phyloP scores from a whole-genome alignment of 495 filamentous ascomycete species.

The Penicillium taxi region DNA sequence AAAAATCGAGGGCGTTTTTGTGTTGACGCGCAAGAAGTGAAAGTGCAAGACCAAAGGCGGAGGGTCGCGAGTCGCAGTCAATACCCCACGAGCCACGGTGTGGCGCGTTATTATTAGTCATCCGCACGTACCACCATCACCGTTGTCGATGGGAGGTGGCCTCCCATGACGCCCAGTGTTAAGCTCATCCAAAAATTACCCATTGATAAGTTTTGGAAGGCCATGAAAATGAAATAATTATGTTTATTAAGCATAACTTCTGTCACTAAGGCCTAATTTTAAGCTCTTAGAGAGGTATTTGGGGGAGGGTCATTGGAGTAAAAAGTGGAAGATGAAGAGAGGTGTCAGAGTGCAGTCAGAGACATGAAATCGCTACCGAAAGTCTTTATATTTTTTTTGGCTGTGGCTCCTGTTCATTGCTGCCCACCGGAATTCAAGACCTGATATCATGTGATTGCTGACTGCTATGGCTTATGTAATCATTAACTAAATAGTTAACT shows the following conservation, averaged over 20 bases:
- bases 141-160: neutral
- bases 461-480: too few relatives aligned
- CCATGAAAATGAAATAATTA: conserved; percentile 3
- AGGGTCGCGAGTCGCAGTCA: conserved; percentile 16
- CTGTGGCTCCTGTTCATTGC: conserved; percentile 29
- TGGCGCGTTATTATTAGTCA: conserved; percentile 17
- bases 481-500: too few relatives aligned
- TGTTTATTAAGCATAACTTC: neutral
- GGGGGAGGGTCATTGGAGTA: conserved; percentile 1
- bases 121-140: conserved; percentile 17
- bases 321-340: conserved; percentile 16
- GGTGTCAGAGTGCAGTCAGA: conserved; percentile 22
- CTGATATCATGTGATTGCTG: conserved; percentile 37
- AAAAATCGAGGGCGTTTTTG: conserved; percentile 4
- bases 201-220: conserved; percentile 1
- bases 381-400: conserved; percentile 24
- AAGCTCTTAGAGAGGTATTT: neutral
- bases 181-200: too few relatives aligned
- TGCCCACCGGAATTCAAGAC: conserved; percentile 24
- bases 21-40: too few relatives aligned
- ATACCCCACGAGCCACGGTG: conserved; percentile 13
- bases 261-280: conserved; percentile 1
- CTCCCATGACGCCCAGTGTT: too few relatives aligned
- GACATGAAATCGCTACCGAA: conserved; percentile 12
- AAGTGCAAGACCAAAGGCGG: conserved; percentile 18